Conservation (phyloP, 352 stramenopile genomes). For the Globisporangium recalcitrans region DNA sequence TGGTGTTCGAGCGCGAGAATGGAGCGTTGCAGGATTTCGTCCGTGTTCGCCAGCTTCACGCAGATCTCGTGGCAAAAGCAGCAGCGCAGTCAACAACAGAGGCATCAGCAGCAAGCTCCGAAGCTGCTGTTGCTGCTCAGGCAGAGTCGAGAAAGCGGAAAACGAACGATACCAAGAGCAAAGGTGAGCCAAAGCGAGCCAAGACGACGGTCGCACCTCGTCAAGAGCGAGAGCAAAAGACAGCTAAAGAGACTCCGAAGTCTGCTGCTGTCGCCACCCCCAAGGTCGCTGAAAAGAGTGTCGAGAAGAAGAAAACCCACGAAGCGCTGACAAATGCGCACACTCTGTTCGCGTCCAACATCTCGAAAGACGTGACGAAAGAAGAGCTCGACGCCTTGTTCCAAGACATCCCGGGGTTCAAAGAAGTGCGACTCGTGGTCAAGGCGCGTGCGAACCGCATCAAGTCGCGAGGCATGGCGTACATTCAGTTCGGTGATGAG, state of each 20-base stretch:
- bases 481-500: constrained; percentile 58
- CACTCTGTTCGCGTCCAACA: constrained; percentile 66
- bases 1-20: constrained; percentile 52
- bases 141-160: constrained; percentile 18
- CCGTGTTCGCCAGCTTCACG: constrained; percentile 25
- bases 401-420: constrained; percentile 35
- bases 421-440: constrained; percentile 57
- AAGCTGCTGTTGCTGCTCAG: constrained; percentile 10
- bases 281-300: constrained; percentile 6
- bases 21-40: constrained; percentile 33
- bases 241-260: background rate
- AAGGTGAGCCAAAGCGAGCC: constrained; percentile 20
- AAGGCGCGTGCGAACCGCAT: constrained; percentile 51
- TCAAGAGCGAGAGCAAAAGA: background rate
- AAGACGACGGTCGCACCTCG: constrained; percentile 11
- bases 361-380: constrained; percentile 52
- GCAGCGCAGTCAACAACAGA: background rate
- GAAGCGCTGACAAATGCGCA: constrained; percentile 49
- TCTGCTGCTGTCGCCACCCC: background rate
- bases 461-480: constrained; percentile 73
- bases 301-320: constrained; percentile 29
- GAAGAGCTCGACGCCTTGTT: constrained; percentile 53
- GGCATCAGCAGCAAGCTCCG: constrained; percentile 13
- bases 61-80: constrained; percentile 17
- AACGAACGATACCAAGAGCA: constrained; percentile 1